A percentile compares a stretch with the other conserved stretches of the same genome.
These are phyloP conservation scores for Wickerhamiella azyma DNA, from an alignment of 805 yeast species.

Conservation along the genomic window DNA sequence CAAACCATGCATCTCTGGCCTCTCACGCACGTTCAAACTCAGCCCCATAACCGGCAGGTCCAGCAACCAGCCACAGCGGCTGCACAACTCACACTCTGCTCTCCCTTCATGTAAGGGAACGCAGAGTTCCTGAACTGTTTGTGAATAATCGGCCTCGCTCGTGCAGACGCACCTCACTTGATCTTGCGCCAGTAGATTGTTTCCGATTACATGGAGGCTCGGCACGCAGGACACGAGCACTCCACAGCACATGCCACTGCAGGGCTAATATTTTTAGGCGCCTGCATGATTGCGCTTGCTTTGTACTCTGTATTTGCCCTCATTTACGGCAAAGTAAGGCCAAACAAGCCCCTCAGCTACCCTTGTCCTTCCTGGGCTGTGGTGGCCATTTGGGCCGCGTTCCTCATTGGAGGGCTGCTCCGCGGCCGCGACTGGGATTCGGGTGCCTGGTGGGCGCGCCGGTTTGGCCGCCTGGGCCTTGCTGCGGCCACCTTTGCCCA, in stretches of 20 bases:
- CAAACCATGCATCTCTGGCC: too few species aligned
- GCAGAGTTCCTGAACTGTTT: too few species aligned
- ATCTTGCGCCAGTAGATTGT: neutral
- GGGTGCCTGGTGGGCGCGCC: slow-evolving; percentile 41
- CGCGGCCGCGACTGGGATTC: slow-evolving; percentile 10
- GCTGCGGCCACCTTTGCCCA: slow-evolving; percentile 63
- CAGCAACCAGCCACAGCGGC: too few species aligned
- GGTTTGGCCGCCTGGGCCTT: slow-evolving; percentile 66
- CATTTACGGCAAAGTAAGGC: slow-evolving; percentile 2
- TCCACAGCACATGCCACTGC: slow-evolving; percentile 13
- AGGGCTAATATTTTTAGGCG: slow-evolving; percentile 13
- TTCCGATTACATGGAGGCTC: slow-evolving; percentile 2
- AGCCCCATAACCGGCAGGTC: too few species aligned
- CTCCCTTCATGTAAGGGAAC: too few species aligned
- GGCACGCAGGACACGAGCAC: slow-evolving; percentile 10
- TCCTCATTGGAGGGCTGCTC: slow-evolving; percentile 10
- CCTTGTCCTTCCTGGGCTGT: slow-evolving; percentile 10
- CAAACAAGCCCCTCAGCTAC: slow-evolving; percentile 4
- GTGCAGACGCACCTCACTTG: too few species aligned
- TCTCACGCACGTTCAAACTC: too few species aligned
- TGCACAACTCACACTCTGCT: too few species aligned
- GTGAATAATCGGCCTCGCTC: too few species aligned
- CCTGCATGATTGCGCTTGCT: slow-evolving; percentile 6
- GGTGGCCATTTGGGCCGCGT: slow-evolving; percentile 8
- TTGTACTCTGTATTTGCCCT: slow-evolving; percentile 12